Evolutionary conservation across 2,329 filamentous ascomycete genomes (phyloP).

Genomic region (Clarireedia homoeocarpa): DNA sequence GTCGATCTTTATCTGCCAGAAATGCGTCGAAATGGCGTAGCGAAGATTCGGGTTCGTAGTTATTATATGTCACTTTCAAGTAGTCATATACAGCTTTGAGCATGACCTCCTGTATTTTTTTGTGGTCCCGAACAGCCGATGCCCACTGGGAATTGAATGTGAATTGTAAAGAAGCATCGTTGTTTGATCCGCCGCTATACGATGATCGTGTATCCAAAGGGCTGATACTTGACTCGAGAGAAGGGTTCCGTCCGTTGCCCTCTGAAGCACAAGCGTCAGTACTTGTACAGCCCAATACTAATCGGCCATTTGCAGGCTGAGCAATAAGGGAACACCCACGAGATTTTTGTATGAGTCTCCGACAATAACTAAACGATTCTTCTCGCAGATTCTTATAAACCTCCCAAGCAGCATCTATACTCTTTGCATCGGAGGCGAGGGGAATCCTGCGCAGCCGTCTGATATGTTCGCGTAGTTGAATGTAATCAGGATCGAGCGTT

Average conservation of each 20-base stretch:
- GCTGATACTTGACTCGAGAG: slow-evolving; percentile 19
- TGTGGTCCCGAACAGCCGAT: slow-evolving; percentile 38
- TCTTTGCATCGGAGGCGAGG: slow-evolving; percentile 19
- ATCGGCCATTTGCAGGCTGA: neutral
- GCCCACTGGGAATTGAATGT: slow-evolving; percentile 29
- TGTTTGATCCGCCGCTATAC: slow-evolving; percentile 16
- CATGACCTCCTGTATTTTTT: slow-evolving; percentile 35
- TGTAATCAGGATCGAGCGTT: slow-evolving; percentile 23
- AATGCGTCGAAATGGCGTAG: slow-evolving; percentile 36
- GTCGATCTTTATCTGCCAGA: slow-evolving; percentile 36
- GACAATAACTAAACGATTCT: slow-evolving; percentile 35
- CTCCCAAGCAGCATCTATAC: slow-evolving; percentile 38
- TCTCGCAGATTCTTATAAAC: slow-evolving; percentile 37
- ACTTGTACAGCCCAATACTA: neutral
- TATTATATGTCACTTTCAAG: slow-evolving; percentile 38
- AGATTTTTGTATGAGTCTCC: slow-evolving; percentile 35
- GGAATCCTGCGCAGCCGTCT: slow-evolving; percentile 19
- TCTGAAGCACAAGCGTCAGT: slow-evolving; percentile 9
- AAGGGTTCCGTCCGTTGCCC: slow-evolving; percentile 15
- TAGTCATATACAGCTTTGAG: slow-evolving; percentile 35
- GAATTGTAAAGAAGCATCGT: slow-evolving; percentile 23
- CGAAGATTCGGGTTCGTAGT: slow-evolving; percentile 38
- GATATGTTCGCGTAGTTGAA: slow-evolving; percentile 26
- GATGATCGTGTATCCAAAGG: slow-evolving; percentile 21
- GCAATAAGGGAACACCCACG: slow-evolving; percentile 22